These are phyloP conservation scores for Bryoerythrophyllum caledonicum DNA, from an alignment of 225 moss, liverwort and hornwort genomes.

Conservation along the genomic window DNA sequence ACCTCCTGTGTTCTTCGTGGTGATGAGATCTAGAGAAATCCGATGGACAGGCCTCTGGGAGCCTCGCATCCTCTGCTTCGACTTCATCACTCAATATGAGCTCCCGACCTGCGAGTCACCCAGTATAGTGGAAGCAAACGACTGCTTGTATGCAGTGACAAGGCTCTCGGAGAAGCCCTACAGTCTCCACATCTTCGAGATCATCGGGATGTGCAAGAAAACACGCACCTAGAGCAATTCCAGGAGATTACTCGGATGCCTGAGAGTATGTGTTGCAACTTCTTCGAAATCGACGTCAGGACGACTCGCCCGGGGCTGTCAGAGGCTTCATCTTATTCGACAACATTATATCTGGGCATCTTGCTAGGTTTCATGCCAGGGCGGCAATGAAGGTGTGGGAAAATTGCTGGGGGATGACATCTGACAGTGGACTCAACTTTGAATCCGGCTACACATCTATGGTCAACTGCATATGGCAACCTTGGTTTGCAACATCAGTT, in stretches of 20 bases:
- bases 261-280: constrained; percentile 8
- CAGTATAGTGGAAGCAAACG: constrained; percentile 33
- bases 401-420: constrained; percentile 30
- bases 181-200: constrained; percentile 41
- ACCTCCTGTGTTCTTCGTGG: constrained; percentile 26
- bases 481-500: constrained; percentile 39
- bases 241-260: constrained; percentile 41
- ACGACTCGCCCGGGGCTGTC: constrained; percentile 9
- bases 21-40: constrained; percentile 46
- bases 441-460: constrained; percentile 31
- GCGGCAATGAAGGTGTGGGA: constrained; percentile 23
- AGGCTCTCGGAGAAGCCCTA: constrained; percentile 28
- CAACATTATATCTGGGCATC: constrained; percentile 21
- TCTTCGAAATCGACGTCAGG: constrained; percentile 30
- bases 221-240: constrained; percentile 31
- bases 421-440: constrained; percentile 16
- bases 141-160: constrained; percentile 31
- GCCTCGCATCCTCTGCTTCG: constrained; percentile 49
- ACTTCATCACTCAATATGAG: constrained; percentile 33
- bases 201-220: constrained; percentile 28
- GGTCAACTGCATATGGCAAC: constrained; percentile 43
- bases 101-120: constrained; percentile 36
- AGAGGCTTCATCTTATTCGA: constrained; percentile 34
- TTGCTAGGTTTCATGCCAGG: constrained; percentile 38
- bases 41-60: constrained; percentile 46